phyloP scores from a whole-genome alignment of 176 grass and related monocot genomes.

The Tuctoria greenei region DNA sequence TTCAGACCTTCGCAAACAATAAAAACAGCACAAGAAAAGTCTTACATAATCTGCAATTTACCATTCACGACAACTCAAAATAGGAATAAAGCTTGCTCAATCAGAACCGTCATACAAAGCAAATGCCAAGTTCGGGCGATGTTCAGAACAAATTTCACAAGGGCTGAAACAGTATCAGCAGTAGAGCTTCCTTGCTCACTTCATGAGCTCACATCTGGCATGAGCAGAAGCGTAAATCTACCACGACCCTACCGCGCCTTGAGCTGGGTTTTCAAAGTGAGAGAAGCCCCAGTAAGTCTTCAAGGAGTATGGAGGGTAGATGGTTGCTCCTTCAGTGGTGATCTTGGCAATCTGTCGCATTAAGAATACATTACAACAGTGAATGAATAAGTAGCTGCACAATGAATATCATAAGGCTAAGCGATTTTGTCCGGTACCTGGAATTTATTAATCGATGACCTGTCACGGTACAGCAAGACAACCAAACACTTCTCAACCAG shows the following conservation, averaged over 20 bases:
- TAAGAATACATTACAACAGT: background rate
- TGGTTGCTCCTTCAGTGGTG: slow-evolving; percentile 72
- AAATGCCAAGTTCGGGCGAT: slow-evolving; percentile 15
- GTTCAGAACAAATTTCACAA: slow-evolving; percentile 18
- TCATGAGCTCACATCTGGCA: background rate
- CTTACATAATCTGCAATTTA: slow-evolving; percentile 1
- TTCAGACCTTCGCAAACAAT: background rate
- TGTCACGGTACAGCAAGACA: slow-evolving; percentile 94
- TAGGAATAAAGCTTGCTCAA: slow-evolving; percentile 1
- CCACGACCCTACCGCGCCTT: slow-evolving; percentile 88
- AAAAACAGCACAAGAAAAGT: background rate
- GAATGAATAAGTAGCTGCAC: background rate
- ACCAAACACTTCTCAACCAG: slow-evolving; percentile 94
- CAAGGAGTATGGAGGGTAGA: slow-evolving; percentile 80
- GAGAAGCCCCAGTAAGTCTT: slow-evolving; percentile 89
- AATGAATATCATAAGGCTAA: background rate
- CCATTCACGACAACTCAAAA: slow-evolving; percentile 11
- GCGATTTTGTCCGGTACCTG: slow-evolving; percentile 53
- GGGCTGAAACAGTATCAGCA: slow-evolving; percentile 18
- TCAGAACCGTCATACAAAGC: slow-evolving; percentile 41
- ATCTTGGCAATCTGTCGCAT: slow-evolving; percentile 78
- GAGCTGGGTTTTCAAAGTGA: slow-evolving; percentile 76
- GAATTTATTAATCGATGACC: slow-evolving; percentile 96
- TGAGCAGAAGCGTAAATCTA: slow-evolving; percentile 40
- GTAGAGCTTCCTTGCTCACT: background rate